Evolutionary conservation across 2,329 filamentous ascomycete species (phyloP).

Genomic region (Claviceps humidiphila): DNA sequence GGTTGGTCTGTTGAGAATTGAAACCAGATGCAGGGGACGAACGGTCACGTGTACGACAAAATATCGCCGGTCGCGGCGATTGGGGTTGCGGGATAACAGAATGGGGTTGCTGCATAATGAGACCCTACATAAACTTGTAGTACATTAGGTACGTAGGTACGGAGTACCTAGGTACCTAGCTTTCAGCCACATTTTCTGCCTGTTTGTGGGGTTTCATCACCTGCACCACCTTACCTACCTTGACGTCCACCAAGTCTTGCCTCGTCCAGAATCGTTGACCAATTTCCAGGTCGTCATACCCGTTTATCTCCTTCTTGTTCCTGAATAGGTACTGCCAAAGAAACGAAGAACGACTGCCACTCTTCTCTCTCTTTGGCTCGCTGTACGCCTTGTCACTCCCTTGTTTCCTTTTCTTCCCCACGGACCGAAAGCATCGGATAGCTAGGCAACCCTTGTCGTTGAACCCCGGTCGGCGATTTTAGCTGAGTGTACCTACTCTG

Average conservation of each 20-base stretch:
- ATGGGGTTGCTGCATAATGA: no score
- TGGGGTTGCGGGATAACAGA: no score
- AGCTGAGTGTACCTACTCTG: not conserved
- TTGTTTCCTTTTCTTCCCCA: not conserved
- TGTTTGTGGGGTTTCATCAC: not conserved
- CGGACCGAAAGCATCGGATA: not conserved
- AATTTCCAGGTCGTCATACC: not conserved
- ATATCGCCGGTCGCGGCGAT: no score
- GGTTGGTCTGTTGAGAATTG: no score
- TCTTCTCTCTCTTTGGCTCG: not conserved
- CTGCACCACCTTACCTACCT: not conserved
- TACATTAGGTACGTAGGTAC: no score
- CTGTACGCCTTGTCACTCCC: slow-evolving; percentile 3
- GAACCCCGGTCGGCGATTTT: not conserved
- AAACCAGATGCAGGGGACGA: no score
- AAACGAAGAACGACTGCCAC: not conserved
- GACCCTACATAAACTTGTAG: no score
- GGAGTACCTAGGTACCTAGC: not conserved
- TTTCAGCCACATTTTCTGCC: not conserved
- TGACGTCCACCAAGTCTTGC: not conserved
- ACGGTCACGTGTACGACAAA: no score
- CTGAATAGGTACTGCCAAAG: no score
- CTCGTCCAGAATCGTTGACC: not conserved
- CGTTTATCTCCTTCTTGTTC: not conserved
- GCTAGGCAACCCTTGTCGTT: not conserved